These are phyloP conservation scores for Eutrema yunnanense DNA, from an alignment of 345 rosid species.

Conservation along the genomic window DNA sequence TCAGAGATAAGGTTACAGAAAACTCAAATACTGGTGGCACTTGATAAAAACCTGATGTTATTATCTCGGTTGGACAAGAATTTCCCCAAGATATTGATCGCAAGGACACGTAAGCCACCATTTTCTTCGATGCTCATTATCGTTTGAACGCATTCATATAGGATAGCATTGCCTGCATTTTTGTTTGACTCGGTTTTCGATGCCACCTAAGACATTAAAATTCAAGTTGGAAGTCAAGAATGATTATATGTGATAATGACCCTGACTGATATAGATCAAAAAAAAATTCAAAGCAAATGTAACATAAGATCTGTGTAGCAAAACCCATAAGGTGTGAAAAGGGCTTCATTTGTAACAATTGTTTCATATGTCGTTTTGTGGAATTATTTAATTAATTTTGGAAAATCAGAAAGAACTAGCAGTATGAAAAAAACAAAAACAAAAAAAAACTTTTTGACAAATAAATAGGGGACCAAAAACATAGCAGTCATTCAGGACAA, in stretches of 20 bases:
- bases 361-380: background rate
- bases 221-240: constrained; percentile 10
- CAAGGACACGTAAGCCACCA: constrained; percentile 96
- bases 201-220: constrained; percentile 61
- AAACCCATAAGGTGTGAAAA: background rate
- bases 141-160: constrained; percentile 94
- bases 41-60: constrained; percentile 68
- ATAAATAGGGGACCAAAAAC: background rate
- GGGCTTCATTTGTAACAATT: constrained; percentile 1
- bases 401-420: background rate
- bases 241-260: background rate
- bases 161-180: constrained; percentile 96
- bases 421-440: background rate
- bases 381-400: background rate
- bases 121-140: constrained; percentile 96
- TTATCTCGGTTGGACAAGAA: constrained; percentile 95
- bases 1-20: background rate
- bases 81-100: constrained; percentile 92
- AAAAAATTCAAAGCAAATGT: background rate
- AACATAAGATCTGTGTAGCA: background rate
- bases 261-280: background rate
- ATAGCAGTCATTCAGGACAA: background rate
- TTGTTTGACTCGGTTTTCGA: constrained; percentile 96
- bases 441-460: background rate
- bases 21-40: background rate